These are phyloP conservation scores for Setaria italica DNA, from an alignment of 202 grass and related monocot species.

Conservation along the genomic window DNA sequence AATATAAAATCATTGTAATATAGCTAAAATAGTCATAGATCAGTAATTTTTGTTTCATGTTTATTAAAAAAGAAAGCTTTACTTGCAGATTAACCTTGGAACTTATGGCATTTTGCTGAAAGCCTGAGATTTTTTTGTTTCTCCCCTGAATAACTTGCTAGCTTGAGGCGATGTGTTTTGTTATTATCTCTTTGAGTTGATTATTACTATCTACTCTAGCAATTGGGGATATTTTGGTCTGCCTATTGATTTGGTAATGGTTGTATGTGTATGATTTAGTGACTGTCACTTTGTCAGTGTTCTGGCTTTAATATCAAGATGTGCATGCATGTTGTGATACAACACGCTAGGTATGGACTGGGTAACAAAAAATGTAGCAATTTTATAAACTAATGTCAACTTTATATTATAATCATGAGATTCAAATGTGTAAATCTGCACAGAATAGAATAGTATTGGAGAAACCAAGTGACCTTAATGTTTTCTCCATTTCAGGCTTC, in stretches of 20 bases:
- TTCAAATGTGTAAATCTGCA: constrained; percentile 20
- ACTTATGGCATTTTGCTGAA: not conserved
- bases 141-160: not conserved
- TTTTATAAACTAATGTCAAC: too few species aligned
- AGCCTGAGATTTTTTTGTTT: not conserved
- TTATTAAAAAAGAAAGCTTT: not conserved
- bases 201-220: not conserved
- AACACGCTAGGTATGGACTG: not conserved
- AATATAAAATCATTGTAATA: not conserved
- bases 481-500: constrained; percentile 62
- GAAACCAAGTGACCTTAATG: constrained; percentile 41
- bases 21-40: not conserved
- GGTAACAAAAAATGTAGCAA: too few species aligned
- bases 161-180: not conserved
- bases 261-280: not conserved
- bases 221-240: not conserved
- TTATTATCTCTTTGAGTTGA: not conserved
- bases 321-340: constrained; percentile 14
- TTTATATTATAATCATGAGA: constrained; percentile 29
- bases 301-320: constrained; percentile 3
- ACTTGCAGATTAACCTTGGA: not conserved
- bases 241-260: not conserved
- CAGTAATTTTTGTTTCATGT: not conserved
- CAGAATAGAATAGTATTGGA: constrained; percentile 1
- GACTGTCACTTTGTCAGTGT: constrained; percentile 5